Conservation (phyloP, 2,329 filamentous ascomycete species). For the Rhinocladiella similis region DNA sequence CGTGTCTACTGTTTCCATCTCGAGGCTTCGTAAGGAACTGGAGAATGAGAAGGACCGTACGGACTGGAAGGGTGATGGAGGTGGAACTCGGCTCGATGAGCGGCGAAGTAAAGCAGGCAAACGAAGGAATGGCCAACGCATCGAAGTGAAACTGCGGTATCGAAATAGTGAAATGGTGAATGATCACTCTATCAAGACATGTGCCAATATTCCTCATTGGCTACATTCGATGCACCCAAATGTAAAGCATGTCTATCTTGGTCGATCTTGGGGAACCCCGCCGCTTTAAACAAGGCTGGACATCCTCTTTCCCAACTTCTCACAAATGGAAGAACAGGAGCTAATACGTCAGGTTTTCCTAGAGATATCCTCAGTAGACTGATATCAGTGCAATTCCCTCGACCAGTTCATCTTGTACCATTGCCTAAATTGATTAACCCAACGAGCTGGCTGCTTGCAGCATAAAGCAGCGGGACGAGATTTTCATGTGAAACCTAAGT, state of each 20-base stretch:
- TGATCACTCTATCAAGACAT: constrained; percentile 1
- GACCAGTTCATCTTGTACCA: too few species aligned
- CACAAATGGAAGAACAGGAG: too few species aligned
- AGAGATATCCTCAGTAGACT: too few species aligned
- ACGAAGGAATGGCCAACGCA: constrained; percentile 26
- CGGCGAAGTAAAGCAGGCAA: constrained; percentile 22
- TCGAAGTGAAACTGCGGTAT: constrained; percentile 11
- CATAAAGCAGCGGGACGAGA: too few species aligned
- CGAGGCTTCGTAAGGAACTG: constrained; percentile 40
- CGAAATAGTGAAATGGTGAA: not conserved
- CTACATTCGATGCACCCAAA: not conserved
- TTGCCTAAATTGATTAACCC: too few species aligned
- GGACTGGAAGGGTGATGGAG: constrained; percentile 25
- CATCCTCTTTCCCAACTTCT: too few species aligned
- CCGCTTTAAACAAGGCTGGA: not conserved
- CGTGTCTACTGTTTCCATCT: constrained; percentile 80
- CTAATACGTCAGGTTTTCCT: too few species aligned
- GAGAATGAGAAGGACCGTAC: constrained; percentile 42
- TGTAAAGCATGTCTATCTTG: not conserved
- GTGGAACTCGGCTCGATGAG: constrained; percentile 9
- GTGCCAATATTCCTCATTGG: constrained; percentile 1
- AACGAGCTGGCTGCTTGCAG: too few species aligned
- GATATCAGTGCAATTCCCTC: too few species aligned
- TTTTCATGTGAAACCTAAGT: too few species aligned
- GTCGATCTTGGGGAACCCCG: not conserved